Percentiles rank a stretch among this genome's conserved stretches.
Evolutionary conservation across 345 rosid genomes (phyloP).

Genomic region (Odontarrhena argentea): DNA sequence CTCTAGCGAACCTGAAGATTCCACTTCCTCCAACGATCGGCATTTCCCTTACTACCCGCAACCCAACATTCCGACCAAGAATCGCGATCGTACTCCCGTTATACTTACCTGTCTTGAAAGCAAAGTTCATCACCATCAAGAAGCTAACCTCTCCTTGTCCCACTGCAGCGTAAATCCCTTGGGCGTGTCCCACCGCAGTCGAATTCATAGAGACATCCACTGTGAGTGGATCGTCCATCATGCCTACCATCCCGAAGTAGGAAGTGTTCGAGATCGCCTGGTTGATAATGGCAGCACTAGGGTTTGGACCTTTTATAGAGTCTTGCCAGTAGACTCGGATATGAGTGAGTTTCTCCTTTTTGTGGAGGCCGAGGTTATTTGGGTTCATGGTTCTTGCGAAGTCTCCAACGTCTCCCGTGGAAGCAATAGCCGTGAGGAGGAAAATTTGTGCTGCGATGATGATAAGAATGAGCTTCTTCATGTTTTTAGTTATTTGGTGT

Average conservation of each 20-base stretch:
- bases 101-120: constrained; percentile 43
- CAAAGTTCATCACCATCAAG: constrained; percentile 48
- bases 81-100: constrained; percentile 46
- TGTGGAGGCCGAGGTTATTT: constrained; percentile 22
- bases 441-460: not conserved
- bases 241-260: constrained; percentile 44
- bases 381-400: constrained; percentile 28
- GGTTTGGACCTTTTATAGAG: constrained; percentile 42
- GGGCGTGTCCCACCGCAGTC: constrained; percentile 58
- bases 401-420: not conserved
- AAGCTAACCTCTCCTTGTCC: constrained; percentile 40
- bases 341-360: constrained; percentile 58
- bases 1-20: constrained; percentile 56
- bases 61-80: constrained; percentile 45
- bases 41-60: constrained; percentile 48
- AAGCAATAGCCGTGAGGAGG: not conserved
- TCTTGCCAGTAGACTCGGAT: constrained; percentile 65
- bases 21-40: constrained; percentile 61
- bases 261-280: constrained; percentile 35
- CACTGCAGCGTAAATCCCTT: constrained; percentile 52
- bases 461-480: constrained; percentile 1
- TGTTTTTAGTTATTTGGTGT: not conserved
- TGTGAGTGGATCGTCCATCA: constrained; percentile 65
- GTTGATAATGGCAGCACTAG: constrained; percentile 45
- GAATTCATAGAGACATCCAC: constrained; percentile 50